Base-by-base conservation (phyloP, 192 early-diverging fungal genomes). In the Podila verticillata region DNA sequence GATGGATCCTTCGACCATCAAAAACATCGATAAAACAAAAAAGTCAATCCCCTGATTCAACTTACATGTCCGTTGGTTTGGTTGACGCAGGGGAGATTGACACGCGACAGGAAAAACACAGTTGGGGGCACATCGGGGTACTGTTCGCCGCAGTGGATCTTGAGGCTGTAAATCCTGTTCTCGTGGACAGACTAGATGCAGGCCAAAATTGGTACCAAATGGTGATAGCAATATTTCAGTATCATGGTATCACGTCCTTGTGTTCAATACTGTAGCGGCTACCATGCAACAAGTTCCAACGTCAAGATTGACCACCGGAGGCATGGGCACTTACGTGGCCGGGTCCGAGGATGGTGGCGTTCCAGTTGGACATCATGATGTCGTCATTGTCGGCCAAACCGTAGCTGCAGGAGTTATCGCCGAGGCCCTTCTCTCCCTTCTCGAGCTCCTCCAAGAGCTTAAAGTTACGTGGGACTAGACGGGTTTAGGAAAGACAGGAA, bases 381-480 rank as follows among this genome's bases (percentile, higher is more conserved):
- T 96, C 93, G 63, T 97, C 96, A 19, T 86, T 83, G 70, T 97
- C 90, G 31, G 89, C 87, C 48, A 99, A 87, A 32, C 98, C 98
- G 82, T 98, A 99, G 79, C 92, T 95, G 85, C 93, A 94, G 39
- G 93, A 92, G 10, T 96, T 96, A 83, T 98, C 97, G 61, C 97
- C 95, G 78, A 93, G 89, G 51, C 95, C 95, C 87, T 99, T 98
- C 75, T 98, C 97, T 57, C 95, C 96, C 84, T 96, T 95, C 80
- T 99, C 98, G 32, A 98, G 92, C 83, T 99, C 98, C 68, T 96
- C 95, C 30, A 99, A 86, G 68, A 99, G 91, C 68, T 94, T 90
- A 84, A 99, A 98, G 85, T 96, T 98, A 78, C 97, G 93, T 57
- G 98, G 98, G 82, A 97, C 96, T 96, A 91, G 22, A 4, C n/a